A percentile compares a stretch with the other conserved stretches of the same genome.
Evolutionary conservation across 495 filamentous ascomycete genomes (phyloP).

Genomic region (Podospora bellae-mahoneyi): DNA sequence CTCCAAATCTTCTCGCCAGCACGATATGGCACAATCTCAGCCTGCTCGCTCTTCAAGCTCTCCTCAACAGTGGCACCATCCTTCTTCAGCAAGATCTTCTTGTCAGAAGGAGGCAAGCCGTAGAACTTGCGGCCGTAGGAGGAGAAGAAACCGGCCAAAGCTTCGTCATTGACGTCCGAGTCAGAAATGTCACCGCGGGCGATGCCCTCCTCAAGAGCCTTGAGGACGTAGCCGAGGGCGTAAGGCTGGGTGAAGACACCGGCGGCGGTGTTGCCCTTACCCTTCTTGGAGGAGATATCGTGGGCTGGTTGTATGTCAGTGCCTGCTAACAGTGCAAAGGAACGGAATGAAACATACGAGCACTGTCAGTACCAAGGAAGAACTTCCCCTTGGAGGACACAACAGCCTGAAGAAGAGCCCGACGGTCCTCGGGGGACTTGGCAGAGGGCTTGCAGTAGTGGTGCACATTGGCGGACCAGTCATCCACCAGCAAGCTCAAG

Average conservation of each 20-base stretch:
- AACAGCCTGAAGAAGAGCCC: constrained; percentile 67
- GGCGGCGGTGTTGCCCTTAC: constrained; percentile 63
- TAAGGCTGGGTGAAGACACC: constrained; percentile 92
- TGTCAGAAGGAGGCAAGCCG: constrained; percentile 18
- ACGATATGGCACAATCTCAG: constrained; percentile 69
- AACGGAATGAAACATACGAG: constrained; percentile 18
- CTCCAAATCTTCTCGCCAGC: constrained; percentile 65
- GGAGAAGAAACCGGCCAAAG: constrained; percentile 70
- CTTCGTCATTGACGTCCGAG: constrained; percentile 66
- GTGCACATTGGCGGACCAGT: constrained; percentile 67
- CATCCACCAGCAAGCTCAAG: constrained; percentile 71
- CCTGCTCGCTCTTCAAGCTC: constrained; percentile 36
- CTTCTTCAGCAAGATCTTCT: constrained; percentile 25
- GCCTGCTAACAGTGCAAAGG: constrained; percentile 48
- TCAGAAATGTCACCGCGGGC: constrained; percentile 58
- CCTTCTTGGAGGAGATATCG: constrained; percentile 67
- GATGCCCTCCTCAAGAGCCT: constrained; percentile 67
- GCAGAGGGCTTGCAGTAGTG: constrained; percentile 86
- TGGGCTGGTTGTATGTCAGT: constrained; percentile 55
- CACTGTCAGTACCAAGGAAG: constrained; percentile 56
- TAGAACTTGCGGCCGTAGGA: constrained; percentile 76
- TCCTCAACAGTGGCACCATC: constrained; percentile 28
- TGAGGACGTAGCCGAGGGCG: constrained; percentile 69
- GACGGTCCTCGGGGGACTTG: constrained; percentile 68
- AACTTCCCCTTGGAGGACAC: constrained; percentile 70